phyloP scores from a whole-genome alignment of 176 grass and related monocot species.

The Musa schizocarpa region DNA sequence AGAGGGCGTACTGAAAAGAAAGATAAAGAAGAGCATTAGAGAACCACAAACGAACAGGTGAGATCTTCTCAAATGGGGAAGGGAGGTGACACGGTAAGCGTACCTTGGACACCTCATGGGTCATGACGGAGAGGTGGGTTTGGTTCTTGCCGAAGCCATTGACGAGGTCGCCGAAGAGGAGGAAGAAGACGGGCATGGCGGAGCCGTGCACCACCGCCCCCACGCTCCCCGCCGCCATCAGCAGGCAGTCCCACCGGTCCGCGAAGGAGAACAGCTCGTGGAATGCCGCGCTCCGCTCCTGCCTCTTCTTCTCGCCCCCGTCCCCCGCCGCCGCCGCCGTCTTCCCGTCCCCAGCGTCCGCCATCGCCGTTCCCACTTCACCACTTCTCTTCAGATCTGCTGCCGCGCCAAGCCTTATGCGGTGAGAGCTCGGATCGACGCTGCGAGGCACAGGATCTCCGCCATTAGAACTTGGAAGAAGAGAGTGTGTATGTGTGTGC shows the following conservation, averaged over 20 bases:
- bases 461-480: background rate
- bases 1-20: conserved; percentile 66
- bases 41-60: background rate
- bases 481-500: background rate
- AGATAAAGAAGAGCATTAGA: background rate
- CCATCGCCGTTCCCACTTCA: background rate
- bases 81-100: background rate
- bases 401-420: no score
- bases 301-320: conserved; percentile 61
- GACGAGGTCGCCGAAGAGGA: conserved; percentile 94
- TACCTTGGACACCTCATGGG: conserved; percentile 97
- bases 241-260: conserved; percentile 60
- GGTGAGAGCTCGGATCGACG: background rate
- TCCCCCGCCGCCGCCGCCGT: conserved; percentile 8
- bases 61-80: background rate
- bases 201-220: conserved; percentile 84
- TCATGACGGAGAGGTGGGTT: conserved; percentile 76
- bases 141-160: conserved; percentile 98
- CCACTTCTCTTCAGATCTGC: background rate
- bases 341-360: conserved; percentile 15
- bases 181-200: conserved; percentile 98
- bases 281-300: conserved; percentile 67
- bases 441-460: background rate
- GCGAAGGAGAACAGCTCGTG: conserved; percentile 83
- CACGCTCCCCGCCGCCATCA: conserved; percentile 63